These are phyloP conservation scores for Platanus orientalis DNA, from an alignment of 164 flowering plant genomes.

Conservation along the genomic window DNA sequence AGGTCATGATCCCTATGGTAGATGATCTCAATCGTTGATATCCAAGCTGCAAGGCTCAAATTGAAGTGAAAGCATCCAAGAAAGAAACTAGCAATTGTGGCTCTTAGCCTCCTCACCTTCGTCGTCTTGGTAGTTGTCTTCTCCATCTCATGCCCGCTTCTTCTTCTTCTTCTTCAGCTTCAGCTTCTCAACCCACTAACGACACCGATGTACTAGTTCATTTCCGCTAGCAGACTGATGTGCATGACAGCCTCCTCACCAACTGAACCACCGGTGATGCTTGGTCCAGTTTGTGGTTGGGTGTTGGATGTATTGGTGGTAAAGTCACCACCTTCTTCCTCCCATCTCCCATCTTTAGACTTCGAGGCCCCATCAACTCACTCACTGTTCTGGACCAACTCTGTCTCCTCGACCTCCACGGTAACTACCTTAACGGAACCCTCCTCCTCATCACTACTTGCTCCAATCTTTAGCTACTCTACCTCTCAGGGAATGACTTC, in stretches of 20 bases:
- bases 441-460: conserved; percentile 46
- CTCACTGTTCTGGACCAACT: conserved; percentile 68
- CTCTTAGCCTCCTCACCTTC: too few relatives aligned
- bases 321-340: conserved; percentile 59
- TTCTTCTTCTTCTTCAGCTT: too few relatives aligned
- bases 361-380: conserved; percentile 72
- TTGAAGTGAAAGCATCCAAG: too few relatives aligned
- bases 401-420: conserved; percentile 69
- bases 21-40: neutral
- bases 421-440: conserved; percentile 79
- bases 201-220: conserved; percentile 61
- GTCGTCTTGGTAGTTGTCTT: conserved; percentile 2
- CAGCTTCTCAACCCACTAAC: conserved; percentile 17
- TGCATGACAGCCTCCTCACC: conserved; percentile 67
- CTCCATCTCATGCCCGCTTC: conserved; percentile 1
- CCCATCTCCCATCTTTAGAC: conserved; percentile 56
- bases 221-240: conserved; percentile 68
- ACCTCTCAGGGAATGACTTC: conserved; percentile 75
- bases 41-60: too few relatives aligned
- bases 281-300: conserved; percentile 63
- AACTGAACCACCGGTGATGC: conserved; percentile 72
- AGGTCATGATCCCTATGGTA: neutral
- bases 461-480: conserved; percentile 66
- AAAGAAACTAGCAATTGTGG: too few relatives aligned
- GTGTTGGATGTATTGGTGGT: conserved; percentile 49